Conservation (phyloP, 768 basidiomycete species). For the Boletus tomentosulus region DNA sequence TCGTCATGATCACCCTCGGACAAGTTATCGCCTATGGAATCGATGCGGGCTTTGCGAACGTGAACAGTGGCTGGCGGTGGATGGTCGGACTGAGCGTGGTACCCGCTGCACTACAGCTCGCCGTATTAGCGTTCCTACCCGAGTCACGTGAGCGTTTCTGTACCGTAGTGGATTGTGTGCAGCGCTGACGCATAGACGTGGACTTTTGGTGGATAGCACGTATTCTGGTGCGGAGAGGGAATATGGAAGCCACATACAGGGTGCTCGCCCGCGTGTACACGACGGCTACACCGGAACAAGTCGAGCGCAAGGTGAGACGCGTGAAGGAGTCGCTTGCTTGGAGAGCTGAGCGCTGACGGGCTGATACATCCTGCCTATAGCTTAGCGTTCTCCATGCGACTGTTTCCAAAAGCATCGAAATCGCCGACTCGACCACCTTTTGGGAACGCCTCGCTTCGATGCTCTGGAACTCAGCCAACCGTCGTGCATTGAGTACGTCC, state of each 20-base stretch:
- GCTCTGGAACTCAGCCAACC: slow-evolving; percentile 52
- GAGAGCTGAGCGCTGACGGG: background rate
- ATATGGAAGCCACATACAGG: slow-evolving; percentile 44
- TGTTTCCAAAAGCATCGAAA: slow-evolving; percentile 58
- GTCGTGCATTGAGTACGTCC: slow-evolving; percentile 61
- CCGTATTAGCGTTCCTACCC: slow-evolving; percentile 61
- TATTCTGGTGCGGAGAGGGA: slow-evolving; percentile 58
- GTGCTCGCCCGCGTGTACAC: slow-evolving; percentile 70
- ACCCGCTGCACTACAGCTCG: slow-evolving; percentile 61
- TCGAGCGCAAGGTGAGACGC: slow-evolving; percentile 55
- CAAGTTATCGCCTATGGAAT: slow-evolving; percentile 79
- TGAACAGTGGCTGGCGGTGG: slow-evolving; percentile 71
- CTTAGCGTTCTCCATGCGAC: slow-evolving; percentile 56
- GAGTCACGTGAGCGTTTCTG: slow-evolving; percentile 61
- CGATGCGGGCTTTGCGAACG: slow-evolving; percentile 59
- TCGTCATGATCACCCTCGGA: slow-evolving; percentile 76
- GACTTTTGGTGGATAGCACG: slow-evolving; percentile 38
- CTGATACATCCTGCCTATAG: slow-evolving; percentile 24
- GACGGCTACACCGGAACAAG: slow-evolving; percentile 55
- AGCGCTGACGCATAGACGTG: background rate
- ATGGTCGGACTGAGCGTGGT: slow-evolving; percentile 77
- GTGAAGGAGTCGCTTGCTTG: background rate
- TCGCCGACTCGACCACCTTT: slow-evolving; percentile 60
- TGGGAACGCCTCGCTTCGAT: slow-evolving; percentile 52
- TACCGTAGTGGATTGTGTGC: background rate